Evolutionary conservation across 1,139 yeast genomes (phyloP).

Genomic region (Wickerhamomyces sp.): DNA sequence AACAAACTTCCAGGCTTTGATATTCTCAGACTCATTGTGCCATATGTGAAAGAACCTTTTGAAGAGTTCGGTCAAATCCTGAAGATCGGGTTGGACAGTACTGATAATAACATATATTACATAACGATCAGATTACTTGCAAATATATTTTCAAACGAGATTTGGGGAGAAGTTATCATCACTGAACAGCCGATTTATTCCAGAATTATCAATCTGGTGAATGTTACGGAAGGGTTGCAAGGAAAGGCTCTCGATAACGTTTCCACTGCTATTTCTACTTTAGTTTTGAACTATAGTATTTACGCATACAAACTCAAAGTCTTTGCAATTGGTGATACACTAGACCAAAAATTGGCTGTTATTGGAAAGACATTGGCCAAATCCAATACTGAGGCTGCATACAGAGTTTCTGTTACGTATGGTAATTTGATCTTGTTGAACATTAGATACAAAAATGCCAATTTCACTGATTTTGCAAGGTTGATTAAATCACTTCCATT

Average conservation of each 20-base stretch:
- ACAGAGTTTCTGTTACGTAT: constrained; percentile 47
- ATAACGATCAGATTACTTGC: constrained; percentile 46
- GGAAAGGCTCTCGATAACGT: constrained; percentile 27
- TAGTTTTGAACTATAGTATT: constrained; percentile 47
- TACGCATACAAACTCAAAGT: constrained; percentile 25
- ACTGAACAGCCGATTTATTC: constrained; percentile 28
- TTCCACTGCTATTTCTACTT: constrained; percentile 45
- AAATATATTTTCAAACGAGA: constrained; percentile 41
- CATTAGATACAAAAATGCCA: constrained; percentile 21
- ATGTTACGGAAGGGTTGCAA: constrained; percentile 24
- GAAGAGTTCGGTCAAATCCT: constrained; percentile 32
- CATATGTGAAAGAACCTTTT: constrained; percentile 32
- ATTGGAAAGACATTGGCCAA: constrained; percentile 23
- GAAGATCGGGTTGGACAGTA: constrained; percentile 35
- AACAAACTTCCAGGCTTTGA: constrained; percentile 54
- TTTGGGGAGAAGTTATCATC: constrained; percentile 38
- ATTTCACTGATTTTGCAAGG: constrained; percentile 5
- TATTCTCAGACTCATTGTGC: constrained; percentile 44
- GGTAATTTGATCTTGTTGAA: constrained; percentile 40
- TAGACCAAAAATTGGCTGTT: constrained; percentile 23
- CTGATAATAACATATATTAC: constrained; percentile 40
- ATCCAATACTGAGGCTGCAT: constrained; percentile 46
- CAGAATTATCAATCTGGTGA: constrained; percentile 24
- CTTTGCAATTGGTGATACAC: constrained; percentile 23
- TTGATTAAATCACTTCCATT: too few relatives aligned